Evolutionary conservation across 176 grass and related monocot species (phyloP).

Genomic region (Hordeum marinum): DNA sequence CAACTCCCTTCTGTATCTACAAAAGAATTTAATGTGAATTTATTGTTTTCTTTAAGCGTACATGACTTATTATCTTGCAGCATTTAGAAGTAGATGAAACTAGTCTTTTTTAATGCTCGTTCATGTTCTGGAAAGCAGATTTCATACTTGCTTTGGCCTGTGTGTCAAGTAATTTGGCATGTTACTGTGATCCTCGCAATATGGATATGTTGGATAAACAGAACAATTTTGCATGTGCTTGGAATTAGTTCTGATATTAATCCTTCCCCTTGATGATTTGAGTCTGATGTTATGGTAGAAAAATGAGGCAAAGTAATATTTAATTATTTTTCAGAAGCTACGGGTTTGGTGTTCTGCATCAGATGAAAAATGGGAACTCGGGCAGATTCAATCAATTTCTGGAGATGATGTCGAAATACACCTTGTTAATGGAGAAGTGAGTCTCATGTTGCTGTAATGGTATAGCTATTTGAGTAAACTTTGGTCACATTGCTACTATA

Average conservation of each 20-base stretch:
- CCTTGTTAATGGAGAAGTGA: conserved; percentile 67
- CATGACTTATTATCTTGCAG: not conserved
- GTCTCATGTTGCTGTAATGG: conserved; percentile 21
- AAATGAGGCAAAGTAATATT: not conserved
- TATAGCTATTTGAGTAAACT: conserved; percentile 13
- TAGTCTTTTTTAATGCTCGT: not conserved
- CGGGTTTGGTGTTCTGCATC: conserved; percentile 74
- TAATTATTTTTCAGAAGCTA: conserved; percentile 62
- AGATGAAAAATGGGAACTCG: conserved; percentile 77
- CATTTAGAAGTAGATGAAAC: not conserved
- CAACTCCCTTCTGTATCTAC: not conserved
- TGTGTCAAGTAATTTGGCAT: conserved; percentile 14
- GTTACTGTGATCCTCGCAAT: conserved; percentile 10
- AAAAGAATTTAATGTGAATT: conserved; percentile 17
- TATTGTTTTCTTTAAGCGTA: not conserved
- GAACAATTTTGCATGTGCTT: not conserved
- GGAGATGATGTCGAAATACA: conserved; percentile 68
- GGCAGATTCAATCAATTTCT: conserved; percentile 72
- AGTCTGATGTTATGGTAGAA: conserved; percentile 12
- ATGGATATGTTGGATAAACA: conserved; percentile 18
- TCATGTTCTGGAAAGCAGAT: not conserved
- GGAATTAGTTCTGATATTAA: conserved; percentile 17
- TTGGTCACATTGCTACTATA: conserved; percentile 22
- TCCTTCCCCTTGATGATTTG: not conserved
- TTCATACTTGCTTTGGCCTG: not conserved